Conservation (phyloP, 2,329 filamentous ascomycete genomes). For the Gnomoniopsis sp. region DNA sequence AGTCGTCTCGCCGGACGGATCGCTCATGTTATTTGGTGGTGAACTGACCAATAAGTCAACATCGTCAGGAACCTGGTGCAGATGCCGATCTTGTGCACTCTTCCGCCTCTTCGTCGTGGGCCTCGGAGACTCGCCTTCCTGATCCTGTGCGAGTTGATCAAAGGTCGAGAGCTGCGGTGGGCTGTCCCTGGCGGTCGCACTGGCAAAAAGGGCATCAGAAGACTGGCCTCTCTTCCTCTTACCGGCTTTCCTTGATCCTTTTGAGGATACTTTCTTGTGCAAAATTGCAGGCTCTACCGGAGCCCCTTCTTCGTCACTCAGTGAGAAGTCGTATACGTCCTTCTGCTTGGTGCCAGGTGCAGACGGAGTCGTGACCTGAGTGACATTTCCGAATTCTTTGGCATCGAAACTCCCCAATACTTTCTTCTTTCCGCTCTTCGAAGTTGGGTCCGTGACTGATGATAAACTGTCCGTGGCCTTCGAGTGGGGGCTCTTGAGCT, state of each 20-base stretch:
- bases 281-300: slow-evolving; percentile 1
- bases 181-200: not conserved
- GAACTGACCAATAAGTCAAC: slow-evolving; percentile 22
- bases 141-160: not conserved
- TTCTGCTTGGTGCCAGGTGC: slow-evolving; percentile 20
- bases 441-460: slow-evolving; percentile 27
- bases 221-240: slow-evolving; percentile 20
- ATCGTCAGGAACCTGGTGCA: slow-evolving; percentile 17
- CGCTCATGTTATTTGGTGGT: slow-evolving; percentile 8
- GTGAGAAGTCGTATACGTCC: slow-evolving; percentile 44
- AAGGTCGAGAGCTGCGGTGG: not conserved
- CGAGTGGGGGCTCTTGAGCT: slow-evolving; percentile 4
- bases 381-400: slow-evolving; percentile 24
- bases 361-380: slow-evolving; percentile 31
- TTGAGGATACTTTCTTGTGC: slow-evolving; percentile 1
- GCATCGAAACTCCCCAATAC: not conserved
- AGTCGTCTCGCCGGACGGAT: slow-evolving; percentile 7
- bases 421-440: slow-evolving; percentile 12
- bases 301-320: slow-evolving; percentile 32
- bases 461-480: slow-evolving; percentile 17
- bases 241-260: slow-evolving; percentile 1
- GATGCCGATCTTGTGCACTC: not conserved
- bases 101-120: slow-evolving; percentile 9
- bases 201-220: not conserved
- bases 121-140: slow-evolving; percentile 4